Percentiles rank a stretch among this genome's conserved stretches.
Evolutionary conservation across 1,139 yeast genomes (phyloP).

Genomic region (Magnusiomyces ingens): DNA sequence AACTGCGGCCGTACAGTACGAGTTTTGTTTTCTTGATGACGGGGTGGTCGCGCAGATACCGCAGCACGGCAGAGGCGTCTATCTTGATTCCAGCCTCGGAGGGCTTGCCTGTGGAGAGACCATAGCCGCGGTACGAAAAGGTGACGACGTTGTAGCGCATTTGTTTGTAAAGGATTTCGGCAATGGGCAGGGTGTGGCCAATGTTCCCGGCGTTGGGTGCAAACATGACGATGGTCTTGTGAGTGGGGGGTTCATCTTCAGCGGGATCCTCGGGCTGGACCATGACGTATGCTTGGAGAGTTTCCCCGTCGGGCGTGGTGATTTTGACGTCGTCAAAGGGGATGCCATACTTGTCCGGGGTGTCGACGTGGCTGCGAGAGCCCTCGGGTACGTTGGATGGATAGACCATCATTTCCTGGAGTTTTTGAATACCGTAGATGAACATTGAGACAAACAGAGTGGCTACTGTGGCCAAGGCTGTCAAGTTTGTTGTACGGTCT

Average conservation of each 20-base stretch:
- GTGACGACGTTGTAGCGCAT: conserved; percentile 75
- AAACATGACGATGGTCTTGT: conserved; percentile 59
- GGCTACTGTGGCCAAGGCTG: no score
- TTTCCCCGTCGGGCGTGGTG: conserved; percentile 60
- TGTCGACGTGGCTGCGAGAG: conserved; percentile 58
- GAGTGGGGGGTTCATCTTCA: background rate
- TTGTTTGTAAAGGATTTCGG: conserved; percentile 56
- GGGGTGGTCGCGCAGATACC: conserved; percentile 48
- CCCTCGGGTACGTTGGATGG: conserved; percentile 81
- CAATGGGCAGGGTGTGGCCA: conserved; percentile 85
- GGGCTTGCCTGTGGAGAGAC: conserved; percentile 73
- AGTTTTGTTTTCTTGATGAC: conserved; percentile 48
- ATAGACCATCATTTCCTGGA: conserved; percentile 66
- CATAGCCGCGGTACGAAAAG: conserved; percentile 90
- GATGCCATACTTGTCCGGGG: conserved; percentile 67
- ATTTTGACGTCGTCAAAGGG: conserved; percentile 59
- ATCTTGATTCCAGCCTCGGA: conserved; percentile 71
- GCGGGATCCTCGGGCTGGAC: background rate
- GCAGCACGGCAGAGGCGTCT: conserved; percentile 73
- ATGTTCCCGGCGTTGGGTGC: conserved; percentile 97
- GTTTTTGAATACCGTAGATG: conserved; percentile 48
- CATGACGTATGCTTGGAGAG: conserved; percentile 44
- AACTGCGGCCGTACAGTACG: conserved; percentile 76
- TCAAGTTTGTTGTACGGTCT: no score
- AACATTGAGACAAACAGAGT: background rate